A percentile compares a stretch with the other conserved stretches of the same genome.
Conservation (phyloP, 164 flowering plant species). For the Santalum album region DNA sequence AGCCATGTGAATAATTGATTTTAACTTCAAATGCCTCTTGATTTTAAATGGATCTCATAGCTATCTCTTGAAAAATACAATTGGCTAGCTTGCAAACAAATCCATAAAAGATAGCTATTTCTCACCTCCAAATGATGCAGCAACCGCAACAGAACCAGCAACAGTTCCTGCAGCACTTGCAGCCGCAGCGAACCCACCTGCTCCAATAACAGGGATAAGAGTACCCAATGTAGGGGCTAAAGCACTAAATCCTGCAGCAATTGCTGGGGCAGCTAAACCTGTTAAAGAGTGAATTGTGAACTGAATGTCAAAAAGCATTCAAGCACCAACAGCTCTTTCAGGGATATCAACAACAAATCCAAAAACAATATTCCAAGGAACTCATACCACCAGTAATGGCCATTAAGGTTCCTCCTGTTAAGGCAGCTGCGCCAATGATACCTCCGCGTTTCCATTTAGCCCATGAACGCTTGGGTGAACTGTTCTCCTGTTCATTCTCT, state of each 20-base stretch:
- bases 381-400: constrained; percentile 92
- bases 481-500: constrained; percentile 32
- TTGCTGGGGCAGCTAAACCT: constrained; percentile 99
- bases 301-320: constrained; percentile 4
- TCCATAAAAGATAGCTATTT: background rate
- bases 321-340: background rate
- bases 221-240: constrained; percentile 96
- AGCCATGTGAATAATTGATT: background rate
- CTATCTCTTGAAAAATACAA: too few species aligned
- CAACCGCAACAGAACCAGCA: constrained; percentile 99
- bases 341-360: background rate
- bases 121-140: constrained; percentile 99
- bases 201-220: constrained; percentile 90
- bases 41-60: too few species aligned
- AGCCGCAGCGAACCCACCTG: constrained; percentile 96
- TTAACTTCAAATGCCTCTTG: background rate
- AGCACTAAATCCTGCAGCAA: constrained; percentile 96
- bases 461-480: constrained; percentile 52
- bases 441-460: constrained; percentile 96
- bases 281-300: constrained; percentile 16
- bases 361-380: background rate
- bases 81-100: too few species aligned
- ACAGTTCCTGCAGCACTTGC: constrained; percentile 97
- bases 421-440: constrained; percentile 97
- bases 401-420: constrained; percentile 96